Evolutionary conservation across 2,329 filamentous ascomycete species (phyloP).

Genomic region (Pyrenochaeta sp.): DNA sequence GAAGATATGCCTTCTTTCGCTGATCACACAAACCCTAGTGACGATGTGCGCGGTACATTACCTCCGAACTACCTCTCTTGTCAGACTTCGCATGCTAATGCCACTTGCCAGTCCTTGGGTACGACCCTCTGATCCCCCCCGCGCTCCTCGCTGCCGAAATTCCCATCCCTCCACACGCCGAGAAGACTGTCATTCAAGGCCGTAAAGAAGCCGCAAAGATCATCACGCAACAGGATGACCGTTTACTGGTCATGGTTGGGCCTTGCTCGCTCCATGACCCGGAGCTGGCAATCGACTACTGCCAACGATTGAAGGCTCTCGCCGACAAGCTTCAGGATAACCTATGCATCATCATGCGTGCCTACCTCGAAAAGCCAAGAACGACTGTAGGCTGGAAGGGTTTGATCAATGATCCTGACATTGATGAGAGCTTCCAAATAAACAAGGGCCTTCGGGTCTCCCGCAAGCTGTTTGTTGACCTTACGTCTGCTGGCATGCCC

Average conservation of each 20-base stretch:
- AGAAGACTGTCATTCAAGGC: constrained; percentile 75
- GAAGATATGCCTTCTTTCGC: constrained; percentile 40
- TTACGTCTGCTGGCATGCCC: constrained; percentile 87
- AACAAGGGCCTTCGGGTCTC: constrained; percentile 96
- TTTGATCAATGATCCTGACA: constrained; percentile 98
- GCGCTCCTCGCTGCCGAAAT: constrained; percentile 87
- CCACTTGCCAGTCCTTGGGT: constrained; percentile 75
- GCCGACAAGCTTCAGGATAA: constrained; percentile 83
- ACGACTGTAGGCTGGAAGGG: constrained; percentile 99
- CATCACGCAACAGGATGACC: constrained; percentile 81
- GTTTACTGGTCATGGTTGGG: constrained; percentile 91
- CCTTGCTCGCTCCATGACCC: constrained; percentile 99
- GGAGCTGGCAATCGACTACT: constrained; percentile 86
- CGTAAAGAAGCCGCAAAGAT: constrained; percentile 75
- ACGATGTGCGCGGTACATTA: constrained; percentile 62
- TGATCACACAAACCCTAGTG: constrained; percentile 48
- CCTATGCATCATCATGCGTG: constrained; percentile 94
- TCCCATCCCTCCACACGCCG: constrained; percentile 67
- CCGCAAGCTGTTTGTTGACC: constrained; percentile 90
- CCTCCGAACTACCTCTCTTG: not conserved
- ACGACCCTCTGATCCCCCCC: constrained; percentile 92
- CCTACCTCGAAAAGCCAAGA: constrained; percentile 98
- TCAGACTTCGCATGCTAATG: constrained; percentile 18
- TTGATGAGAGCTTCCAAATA: constrained; percentile 97
- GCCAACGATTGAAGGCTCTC: constrained; percentile 76